Evolutionary conservation across 2,329 filamentous ascomycete genomes (phyloP).

Genomic region (Botrytis paeoniae): DNA sequence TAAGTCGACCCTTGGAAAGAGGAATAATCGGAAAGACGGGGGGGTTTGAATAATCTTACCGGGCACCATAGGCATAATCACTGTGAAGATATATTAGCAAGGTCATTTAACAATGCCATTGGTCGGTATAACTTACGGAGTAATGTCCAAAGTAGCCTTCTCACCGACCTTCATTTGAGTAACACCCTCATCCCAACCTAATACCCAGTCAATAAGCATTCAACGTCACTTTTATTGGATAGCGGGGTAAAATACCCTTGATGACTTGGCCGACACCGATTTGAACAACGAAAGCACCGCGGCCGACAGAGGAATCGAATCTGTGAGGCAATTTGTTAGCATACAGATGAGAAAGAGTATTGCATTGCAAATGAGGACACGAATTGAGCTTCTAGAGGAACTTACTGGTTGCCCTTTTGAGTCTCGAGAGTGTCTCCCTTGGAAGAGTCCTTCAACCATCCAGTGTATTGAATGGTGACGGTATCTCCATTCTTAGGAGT

Average conservation of each 20-base stretch:
- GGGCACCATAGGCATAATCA: conserved; percentile 62
- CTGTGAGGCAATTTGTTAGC: conserved; percentile 45
- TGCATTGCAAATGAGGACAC: background rate
- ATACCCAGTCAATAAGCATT: conserved; percentile 22
- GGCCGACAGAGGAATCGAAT: conserved; percentile 83
- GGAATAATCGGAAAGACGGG: background rate
- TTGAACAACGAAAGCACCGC: conserved; percentile 68
- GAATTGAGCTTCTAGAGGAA: background rate
- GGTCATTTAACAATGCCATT: background rate
- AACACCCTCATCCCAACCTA: conserved; percentile 85
- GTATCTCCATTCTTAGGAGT: conserved; percentile 62
- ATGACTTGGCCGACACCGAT: conserved; percentile 89
- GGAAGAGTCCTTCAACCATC: conserved; percentile 71
- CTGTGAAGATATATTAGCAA: conserved; percentile 40
- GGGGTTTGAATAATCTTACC: conserved; percentile 45
- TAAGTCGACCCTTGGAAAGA: background rate
- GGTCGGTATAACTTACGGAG: conserved; percentile 52
- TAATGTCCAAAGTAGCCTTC: conserved; percentile 81
- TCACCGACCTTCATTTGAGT: conserved; percentile 84
- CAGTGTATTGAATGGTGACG: conserved; percentile 88
- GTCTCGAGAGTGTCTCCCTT: conserved; percentile 70
- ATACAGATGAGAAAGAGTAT: background rate
- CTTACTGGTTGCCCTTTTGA: conserved; percentile 36
- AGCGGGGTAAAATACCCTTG: conserved; percentile 57
- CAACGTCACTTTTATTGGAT: conserved; percentile 12